Evolutionary conservation across 2,329 filamentous ascomycete genomes (phyloP), one percentile per base, ranked within the genome.

Genomic region (Calonectria hawksworthii): DNA sequence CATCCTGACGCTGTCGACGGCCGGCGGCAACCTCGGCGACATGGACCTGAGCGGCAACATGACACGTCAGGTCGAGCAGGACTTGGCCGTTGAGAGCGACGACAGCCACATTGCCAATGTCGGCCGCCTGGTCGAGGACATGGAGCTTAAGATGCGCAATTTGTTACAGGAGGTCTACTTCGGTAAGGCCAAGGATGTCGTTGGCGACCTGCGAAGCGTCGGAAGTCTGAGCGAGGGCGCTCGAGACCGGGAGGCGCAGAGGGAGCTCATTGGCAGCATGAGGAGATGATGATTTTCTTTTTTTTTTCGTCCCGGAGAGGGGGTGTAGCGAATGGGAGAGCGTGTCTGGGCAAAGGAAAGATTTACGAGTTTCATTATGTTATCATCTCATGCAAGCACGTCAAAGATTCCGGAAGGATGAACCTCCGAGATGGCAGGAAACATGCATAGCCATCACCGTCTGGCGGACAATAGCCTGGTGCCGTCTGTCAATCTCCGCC

Each of bases 61-160:
- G 96, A 99, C 97, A 74, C 92, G 97, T 76, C 97, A 99, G 89
- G 92, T 98, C 68, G 96, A 99, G 88, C 92, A 94, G 83, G 96
- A 99, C 86, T 89, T 98, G 84, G 92, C 95, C 11, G 95, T 98
- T 47, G 95, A 98, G 80, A 94, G 93, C 82, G 96, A 99, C 86
- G 94, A 94, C 80, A 95, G 94, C 85, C 97, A 99, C 88, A 97
- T 99, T 81, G 95, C 94, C 81, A 99, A 99, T 86, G 95, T 99
- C 75, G 97, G 97, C 73, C 91, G 93, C 77, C 90, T 99, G 83
- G 96, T 99, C 68, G 97, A 99, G 89, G 97, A 99, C 86, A 99
- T 99, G 97, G 97, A 99, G 88, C 92, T 98, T 84, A 98, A 98
- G 90, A 99, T 99, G 97, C 92, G 97, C 78, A 99, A 99, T 86